Conservation (phyloP, 495 filamentous ascomycete genomes). For the Neurospora intermedia region DNA sequence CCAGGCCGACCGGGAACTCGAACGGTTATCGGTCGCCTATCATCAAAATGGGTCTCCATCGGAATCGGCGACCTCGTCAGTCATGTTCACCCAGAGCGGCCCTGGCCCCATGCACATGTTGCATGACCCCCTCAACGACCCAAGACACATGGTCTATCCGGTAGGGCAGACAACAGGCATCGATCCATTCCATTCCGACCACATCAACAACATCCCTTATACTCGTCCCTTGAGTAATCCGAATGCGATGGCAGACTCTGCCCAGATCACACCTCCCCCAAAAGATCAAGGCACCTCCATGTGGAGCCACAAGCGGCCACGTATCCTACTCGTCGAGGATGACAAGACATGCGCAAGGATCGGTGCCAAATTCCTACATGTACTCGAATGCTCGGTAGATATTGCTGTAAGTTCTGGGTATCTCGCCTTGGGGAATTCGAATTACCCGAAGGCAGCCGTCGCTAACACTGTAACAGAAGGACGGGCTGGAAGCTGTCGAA, state of each 20-base stretch:
- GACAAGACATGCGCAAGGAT: slow-evolving; percentile 90
- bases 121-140: slow-evolving; percentile 47
- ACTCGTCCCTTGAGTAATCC: slow-evolving; percentile 36
- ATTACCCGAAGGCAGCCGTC: background rate
- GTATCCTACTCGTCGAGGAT: slow-evolving; percentile 89
- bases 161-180: slow-evolving; percentile 84
- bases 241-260: slow-evolving; percentile 17
- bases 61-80: slow-evolving; percentile 33
- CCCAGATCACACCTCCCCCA: slow-evolving; percentile 15
- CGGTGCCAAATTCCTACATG: slow-evolving; percentile 85
- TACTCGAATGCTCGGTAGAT: slow-evolving; percentile 81
- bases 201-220: slow-evolving; percentile 90
- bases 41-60: slow-evolving; percentile 47
- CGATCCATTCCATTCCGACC: slow-evolving; percentile 87
- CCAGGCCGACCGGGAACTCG: slow-evolving; percentile 66
- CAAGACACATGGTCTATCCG: slow-evolving; percentile 80
- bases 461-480: slow-evolving; percentile 22
- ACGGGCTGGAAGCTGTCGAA: slow-evolving; percentile 87
- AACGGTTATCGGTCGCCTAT: slow-evolving; percentile 62
- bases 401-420: slow-evolving; percentile 59
- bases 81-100: slow-evolving; percentile 32
- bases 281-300: slow-evolving; percentile 24
- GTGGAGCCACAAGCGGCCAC: slow-evolving; percentile 72
- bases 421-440: too few species aligned
- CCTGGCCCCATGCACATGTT: slow-evolving; percentile 26